Conservation (phyloP, 1,139 yeast species). For the Scheffersomyces illinoinensis region DNA sequence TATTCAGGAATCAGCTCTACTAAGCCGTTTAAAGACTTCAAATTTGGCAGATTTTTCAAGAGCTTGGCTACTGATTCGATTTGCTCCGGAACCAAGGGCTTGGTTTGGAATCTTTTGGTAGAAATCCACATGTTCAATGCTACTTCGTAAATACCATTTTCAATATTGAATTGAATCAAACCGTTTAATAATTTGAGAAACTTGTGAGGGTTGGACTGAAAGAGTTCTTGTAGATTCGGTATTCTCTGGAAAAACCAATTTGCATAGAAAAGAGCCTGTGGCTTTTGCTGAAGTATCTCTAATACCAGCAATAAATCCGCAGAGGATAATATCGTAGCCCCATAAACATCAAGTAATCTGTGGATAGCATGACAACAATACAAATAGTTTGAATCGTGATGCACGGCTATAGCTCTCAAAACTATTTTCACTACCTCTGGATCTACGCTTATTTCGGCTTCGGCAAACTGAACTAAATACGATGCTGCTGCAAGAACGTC, state of each 20-base stretch:
- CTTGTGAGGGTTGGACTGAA: neutral
- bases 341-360: constrained; percentile 8
- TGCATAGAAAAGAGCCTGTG: constrained; percentile 12
- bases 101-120: neutral
- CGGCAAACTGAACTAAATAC: constrained; percentile 7
- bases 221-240: neutral
- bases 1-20: constrained; percentile 1
- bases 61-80: neutral
- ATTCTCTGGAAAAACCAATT: constrained; percentile 7
- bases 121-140: constrained; percentile 8
- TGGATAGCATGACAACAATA: constrained; percentile 13
- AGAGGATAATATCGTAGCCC: neutral
- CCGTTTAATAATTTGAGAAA: neutral
- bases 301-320: constrained; percentile 2
- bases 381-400: constrained; percentile 5
- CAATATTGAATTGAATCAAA: constrained; percentile 3
- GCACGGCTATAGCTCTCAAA: constrained; percentile 8
- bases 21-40: constrained; percentile 2
- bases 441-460: constrained; percentile 3
- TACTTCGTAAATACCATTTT: constrained; percentile 7
- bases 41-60: constrained; percentile 1
- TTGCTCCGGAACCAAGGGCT: neutral
- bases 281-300: constrained; percentile 7
- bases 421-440: constrained; percentile 2
- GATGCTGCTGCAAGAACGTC: constrained; percentile 26